These are phyloP conservation scores for Umbelopsis sp. DNA, from an alignment of 192 early-diverging fungal species.

Conservation along the genomic window DNA sequence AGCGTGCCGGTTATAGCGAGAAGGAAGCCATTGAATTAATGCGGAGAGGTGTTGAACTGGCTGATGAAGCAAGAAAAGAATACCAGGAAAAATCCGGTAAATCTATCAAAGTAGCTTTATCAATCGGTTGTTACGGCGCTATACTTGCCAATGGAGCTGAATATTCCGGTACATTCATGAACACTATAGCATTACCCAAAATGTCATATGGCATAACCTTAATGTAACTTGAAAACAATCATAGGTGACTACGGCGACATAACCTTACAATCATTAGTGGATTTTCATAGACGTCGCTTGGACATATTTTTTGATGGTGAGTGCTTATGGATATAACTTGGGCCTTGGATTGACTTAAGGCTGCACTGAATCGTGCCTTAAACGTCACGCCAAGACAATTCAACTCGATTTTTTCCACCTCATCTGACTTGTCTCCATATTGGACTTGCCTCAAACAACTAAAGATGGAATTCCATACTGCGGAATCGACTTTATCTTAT, in stretches of 20 bases:
- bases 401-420: neutral
- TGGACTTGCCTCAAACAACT: neutral
- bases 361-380: too few relatives aligned
- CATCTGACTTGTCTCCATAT: neutral
- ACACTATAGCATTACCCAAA: too few relatives aligned
- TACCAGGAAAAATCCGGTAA: conserved; percentile 25
- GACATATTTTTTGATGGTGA: conserved; percentile 35
- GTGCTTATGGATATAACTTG: too few relatives aligned
- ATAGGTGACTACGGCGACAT: conserved; percentile 43
- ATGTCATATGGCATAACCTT: neutral
- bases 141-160: conserved; percentile 63
- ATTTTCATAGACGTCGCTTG: conserved; percentile 58
- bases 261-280: conserved; percentile 37
- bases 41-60: conserved; percentile 42
- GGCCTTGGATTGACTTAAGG: too few relatives aligned
- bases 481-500: conserved; percentile 59
- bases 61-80: conserved; percentile 48
- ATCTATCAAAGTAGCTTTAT: conserved; percentile 50
- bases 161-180: conserved; percentile 59
- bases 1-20: conserved; percentile 35
- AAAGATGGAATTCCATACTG: neutral
- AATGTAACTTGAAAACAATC: neutral
- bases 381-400: neutral
- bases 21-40: conserved; percentile 39
- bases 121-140: conserved; percentile 69